Evolutionary conservation across 2,329 filamentous ascomycete genomes (phyloP).

Genomic region (Orbilia blumenaviensis): DNA sequence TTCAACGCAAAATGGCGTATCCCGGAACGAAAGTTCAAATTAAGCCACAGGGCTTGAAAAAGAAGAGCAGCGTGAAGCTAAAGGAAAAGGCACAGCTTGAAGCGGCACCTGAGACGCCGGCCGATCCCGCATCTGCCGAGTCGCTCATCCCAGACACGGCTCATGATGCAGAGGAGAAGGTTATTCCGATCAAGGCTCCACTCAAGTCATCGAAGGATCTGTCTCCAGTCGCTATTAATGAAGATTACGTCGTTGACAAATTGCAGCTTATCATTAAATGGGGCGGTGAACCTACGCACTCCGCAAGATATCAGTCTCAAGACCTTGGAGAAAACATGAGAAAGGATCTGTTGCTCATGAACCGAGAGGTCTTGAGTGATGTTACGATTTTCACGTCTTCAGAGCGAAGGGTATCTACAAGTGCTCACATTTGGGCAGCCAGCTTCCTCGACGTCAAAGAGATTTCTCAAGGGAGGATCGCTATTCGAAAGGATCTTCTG

Average conservation of each 20-base stretch:
- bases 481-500: constrained; percentile 88
- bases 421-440: constrained; percentile 90
- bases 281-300: constrained; percentile 98
- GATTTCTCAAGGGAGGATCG: constrained; percentile 83
- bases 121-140: constrained; percentile 18
- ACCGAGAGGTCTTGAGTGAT: constrained; percentile 88
- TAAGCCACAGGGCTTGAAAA: constrained; percentile 97
- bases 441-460: constrained; percentile 90
- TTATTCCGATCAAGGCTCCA: constrained; percentile 67
- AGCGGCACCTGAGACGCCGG: constrained; percentile 58
- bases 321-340: constrained; percentile 96
- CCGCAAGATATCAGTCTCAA: constrained; percentile 92
- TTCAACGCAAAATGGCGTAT: constrained; percentile 92
- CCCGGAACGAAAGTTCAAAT: constrained; percentile 98
- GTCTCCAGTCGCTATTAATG: constrained; percentile 78
- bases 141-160: constrained; percentile 48
- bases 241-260: constrained; percentile 93
- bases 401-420: constrained; percentile 91
- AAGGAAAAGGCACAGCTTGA: constrained; percentile 57
- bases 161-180: constrained; percentile 57
- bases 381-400: constrained; percentile 96
- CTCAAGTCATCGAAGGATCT: constrained; percentile 24
- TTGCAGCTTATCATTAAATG: constrained; percentile 98
- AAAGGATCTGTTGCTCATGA: constrained; percentile 91
- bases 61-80: constrained; percentile 71